Base-by-base conservation (phyloP, 2,329 filamentous ascomycete species). In the Claviceps quebecensis region DNA sequence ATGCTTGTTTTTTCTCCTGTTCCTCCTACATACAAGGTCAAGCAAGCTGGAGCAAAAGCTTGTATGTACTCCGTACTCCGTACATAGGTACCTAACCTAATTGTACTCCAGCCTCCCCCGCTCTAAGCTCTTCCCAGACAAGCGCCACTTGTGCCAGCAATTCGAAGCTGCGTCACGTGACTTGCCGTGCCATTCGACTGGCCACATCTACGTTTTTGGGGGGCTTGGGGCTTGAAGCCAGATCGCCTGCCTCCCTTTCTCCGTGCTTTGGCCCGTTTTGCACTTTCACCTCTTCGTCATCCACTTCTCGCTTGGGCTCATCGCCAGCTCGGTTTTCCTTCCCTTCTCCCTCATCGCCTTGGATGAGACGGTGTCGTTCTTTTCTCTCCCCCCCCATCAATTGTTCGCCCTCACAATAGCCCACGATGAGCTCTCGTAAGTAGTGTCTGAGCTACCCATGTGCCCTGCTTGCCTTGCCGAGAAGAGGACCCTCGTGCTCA, bases 381-480 rank as follows among this genome's bases (percentile, higher is more conserved):
- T 63, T 63, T 63, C 61, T 62, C 61, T 19, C 2, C n/a, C 14
- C 7, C 23, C 43, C 23, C 57, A 43, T 51, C 23, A 45, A 45
- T 47, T 51, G 37, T 53, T 57, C 54, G 40, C 17, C 53, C 53
- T 61, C 53, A 60, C 65, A 55, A 60, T 58, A 64, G 66, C 67
- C 72, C 72, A 74, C 60, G 65, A 76, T 76, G 73, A 76, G 73
- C 73, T 75, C 72, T 64, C 67, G 73, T 76, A 70, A 76, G 73
- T 75, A 47, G n/a, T 44, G 46, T 43, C 38, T 47, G 51, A 55
- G 56, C 49, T 52, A 23, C 49, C 52, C 22, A 9, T 45, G 47
- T 43, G n/a, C 26, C 26, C 34, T 29, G 17, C 34, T 16, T 23
- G 4, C 19, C 29, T 22, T 41, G n/a, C 16, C 29, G 23, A 8